Percentiles rank a stretch among this genome's conserved stretches.
Evolutionary conservation across 139 green algal genomes (phyloP).

Genomic region (Chlamydomonas sp.): DNA sequence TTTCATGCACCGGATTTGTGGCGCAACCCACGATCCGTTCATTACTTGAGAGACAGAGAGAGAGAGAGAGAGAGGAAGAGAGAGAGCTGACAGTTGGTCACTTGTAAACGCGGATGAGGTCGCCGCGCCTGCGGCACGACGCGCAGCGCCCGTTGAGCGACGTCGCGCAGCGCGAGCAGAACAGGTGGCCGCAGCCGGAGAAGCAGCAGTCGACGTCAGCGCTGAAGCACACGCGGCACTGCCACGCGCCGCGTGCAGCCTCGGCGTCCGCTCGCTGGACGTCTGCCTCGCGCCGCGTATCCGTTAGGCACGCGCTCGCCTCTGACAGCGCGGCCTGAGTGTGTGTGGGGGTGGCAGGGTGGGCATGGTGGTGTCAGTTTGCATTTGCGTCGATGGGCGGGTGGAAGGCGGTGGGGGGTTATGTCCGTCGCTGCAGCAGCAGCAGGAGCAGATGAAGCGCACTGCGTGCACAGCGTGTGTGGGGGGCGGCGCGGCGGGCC

Average conservation of each 20-base stretch:
- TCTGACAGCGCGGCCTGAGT: background rate
- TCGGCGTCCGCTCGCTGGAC: background rate
- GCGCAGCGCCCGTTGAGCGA: constrained; percentile 35
- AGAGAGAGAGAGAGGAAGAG: too few species aligned
- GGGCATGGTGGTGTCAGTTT: background rate
- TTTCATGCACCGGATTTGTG: too few species aligned
- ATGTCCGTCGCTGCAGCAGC: background rate
- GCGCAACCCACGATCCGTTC: too few species aligned
- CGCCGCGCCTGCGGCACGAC: constrained; percentile 32
- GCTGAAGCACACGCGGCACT: constrained; percentile 49
- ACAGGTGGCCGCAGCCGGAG: constrained; percentile 51
- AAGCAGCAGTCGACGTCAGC: constrained; percentile 42
- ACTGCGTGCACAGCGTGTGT: constrained; percentile 6
- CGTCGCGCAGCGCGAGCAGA: constrained; percentile 34
- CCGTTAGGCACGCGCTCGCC: background rate
- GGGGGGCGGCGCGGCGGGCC: constrained; percentile 26
- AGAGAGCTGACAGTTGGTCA: too few species aligned
- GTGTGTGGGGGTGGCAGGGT: background rate
- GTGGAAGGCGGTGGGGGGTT: too few species aligned
- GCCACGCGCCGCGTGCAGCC: constrained; percentile 11
- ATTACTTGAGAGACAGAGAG: too few species aligned
- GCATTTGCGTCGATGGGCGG: background rate
- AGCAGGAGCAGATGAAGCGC: background rate
- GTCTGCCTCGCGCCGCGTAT: background rate
- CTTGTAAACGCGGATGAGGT: constrained; percentile 37